Percentiles rank a stretch among this genome's conserved stretches.
Evolutionary conservation across 2,329 filamentous ascomycete species (phyloP).

Genomic region (Hypoxylon sp.): DNA sequence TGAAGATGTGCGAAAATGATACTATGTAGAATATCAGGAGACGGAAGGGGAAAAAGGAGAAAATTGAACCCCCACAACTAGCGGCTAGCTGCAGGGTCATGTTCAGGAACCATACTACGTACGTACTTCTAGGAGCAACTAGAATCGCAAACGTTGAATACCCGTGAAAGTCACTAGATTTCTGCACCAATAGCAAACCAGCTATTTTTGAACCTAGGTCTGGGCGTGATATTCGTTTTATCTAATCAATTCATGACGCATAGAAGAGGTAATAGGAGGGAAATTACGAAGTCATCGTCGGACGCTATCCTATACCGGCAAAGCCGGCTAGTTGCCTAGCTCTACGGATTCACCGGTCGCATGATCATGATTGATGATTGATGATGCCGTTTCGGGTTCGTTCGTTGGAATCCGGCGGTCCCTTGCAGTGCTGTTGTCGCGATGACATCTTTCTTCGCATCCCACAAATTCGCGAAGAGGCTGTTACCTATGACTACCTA

Average conservation of each 20-base stretch:
- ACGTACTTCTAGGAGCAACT: not conserved
- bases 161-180: conserved; percentile 18
- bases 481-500: not conserved
- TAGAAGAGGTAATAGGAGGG: conserved; percentile 1
- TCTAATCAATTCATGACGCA: conserved; percentile 15
- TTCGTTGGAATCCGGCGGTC: conserved; percentile 15
- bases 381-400: conserved; percentile 14
- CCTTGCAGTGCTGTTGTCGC: conserved; percentile 17
- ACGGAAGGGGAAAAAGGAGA: not conserved
- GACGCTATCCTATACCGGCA: conserved; percentile 25
- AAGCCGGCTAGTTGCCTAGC: conserved; percentile 10
- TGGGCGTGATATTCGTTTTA: conserved; percentile 10
- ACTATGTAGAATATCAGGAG: not conserved
- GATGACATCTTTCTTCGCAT: conserved; percentile 9
- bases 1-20: not conserved
- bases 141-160: conserved; percentile 11
- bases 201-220: conserved; percentile 4
- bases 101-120: not conserved
- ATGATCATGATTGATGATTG: conserved; percentile 13
- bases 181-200: conserved; percentile 4
- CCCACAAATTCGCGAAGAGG: conserved; percentile 9
- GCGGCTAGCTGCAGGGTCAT: conserved; percentile 21
- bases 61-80: not conserved
- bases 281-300: conserved; percentile 23
- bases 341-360: conserved; percentile 18